Percentiles rank a stretch among this genome's conserved stretches.
phyloP scores from a whole-genome alignment of 1,284 basidiomycete species.

The Tilletia walkeri region DNA sequence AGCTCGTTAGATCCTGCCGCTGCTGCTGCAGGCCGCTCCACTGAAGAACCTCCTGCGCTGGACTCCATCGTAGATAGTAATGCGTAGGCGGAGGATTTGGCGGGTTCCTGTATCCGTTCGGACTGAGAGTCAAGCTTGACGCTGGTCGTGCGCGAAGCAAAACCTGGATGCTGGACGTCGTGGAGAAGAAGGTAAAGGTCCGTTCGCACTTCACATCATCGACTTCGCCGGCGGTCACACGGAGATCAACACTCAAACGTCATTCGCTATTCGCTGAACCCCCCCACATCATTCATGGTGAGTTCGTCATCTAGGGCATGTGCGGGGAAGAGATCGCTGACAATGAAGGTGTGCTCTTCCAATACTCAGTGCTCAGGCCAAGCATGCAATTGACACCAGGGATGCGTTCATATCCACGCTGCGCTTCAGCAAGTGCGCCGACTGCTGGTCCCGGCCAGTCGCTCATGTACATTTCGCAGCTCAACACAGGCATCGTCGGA shows the following conservation, averaged over 20 bases:
- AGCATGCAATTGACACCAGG: background rate
- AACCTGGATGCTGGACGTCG: background rate
- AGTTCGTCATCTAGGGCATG: too few relatives aligned
- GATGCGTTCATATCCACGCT: background rate
- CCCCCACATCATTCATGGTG: too few relatives aligned
- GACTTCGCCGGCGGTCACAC: background rate
- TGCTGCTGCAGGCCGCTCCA: background rate
- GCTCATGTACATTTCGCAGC: background rate
- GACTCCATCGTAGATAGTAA: background rate
- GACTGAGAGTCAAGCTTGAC: background rate
- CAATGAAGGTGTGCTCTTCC: too few relatives aligned
- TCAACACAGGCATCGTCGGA: background rate
- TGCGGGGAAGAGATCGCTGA: too few relatives aligned
- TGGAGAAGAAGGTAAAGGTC: background rate
- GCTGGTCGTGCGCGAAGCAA: background rate
- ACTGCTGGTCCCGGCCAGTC: background rate
- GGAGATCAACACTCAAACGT: too few relatives aligned
- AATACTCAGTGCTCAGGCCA: background rate
- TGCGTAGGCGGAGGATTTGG: background rate
- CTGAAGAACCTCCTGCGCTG: background rate
- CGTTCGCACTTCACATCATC: background rate
- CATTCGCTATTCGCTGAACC: too few relatives aligned
- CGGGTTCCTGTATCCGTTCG: too few relatives aligned
- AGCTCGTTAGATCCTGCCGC: background rate
- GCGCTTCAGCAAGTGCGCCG: conserved; percentile 5